Evolutionary conservation across 2,329 filamentous ascomycete species (phyloP).

Genomic region (Cytospora paraplurivora): DNA sequence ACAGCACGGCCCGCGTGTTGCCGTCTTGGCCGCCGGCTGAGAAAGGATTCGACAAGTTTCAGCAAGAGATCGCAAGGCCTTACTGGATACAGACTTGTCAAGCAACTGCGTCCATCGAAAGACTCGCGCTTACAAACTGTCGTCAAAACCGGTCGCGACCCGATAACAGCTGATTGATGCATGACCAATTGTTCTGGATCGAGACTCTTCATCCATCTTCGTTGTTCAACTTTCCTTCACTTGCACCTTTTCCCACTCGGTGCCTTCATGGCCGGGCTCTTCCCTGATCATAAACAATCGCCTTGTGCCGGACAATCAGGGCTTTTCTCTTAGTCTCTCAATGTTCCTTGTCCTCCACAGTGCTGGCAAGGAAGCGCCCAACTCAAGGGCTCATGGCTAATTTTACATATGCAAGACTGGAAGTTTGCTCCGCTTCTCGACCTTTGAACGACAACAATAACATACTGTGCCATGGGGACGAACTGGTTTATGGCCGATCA

Average conservation of each 20-base stretch:
- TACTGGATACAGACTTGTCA: too few relatives aligned
- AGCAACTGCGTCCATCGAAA: not conserved
- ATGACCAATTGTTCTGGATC: not conserved
- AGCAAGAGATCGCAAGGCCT: not conserved
- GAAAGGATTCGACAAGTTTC: not conserved
- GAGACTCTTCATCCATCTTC: not conserved
- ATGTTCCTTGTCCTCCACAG: too few relatives aligned
- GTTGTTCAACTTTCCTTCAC: not conserved
- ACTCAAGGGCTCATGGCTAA: too few relatives aligned
- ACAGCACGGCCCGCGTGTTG: too few relatives aligned
- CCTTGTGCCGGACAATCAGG: too few relatives aligned
- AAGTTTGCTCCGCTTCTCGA: too few relatives aligned
- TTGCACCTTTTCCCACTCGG: not conserved
- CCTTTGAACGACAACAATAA: too few relatives aligned
- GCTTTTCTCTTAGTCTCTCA: too few relatives aligned
- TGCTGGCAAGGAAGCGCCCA: too few relatives aligned
- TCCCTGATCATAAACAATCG: not conserved
- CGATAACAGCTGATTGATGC: not conserved
- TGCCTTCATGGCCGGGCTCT: not conserved
- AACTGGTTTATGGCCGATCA: too few relatives aligned
- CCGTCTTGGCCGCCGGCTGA: not conserved
- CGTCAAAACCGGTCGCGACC: not conserved
- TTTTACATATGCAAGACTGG: too few relatives aligned
- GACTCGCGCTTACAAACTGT: not conserved
- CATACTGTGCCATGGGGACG: too few relatives aligned